Conservation (phyloP, 2,329 filamentous ascomycete genomes). For the Fusarium albosuccineum region DNA sequence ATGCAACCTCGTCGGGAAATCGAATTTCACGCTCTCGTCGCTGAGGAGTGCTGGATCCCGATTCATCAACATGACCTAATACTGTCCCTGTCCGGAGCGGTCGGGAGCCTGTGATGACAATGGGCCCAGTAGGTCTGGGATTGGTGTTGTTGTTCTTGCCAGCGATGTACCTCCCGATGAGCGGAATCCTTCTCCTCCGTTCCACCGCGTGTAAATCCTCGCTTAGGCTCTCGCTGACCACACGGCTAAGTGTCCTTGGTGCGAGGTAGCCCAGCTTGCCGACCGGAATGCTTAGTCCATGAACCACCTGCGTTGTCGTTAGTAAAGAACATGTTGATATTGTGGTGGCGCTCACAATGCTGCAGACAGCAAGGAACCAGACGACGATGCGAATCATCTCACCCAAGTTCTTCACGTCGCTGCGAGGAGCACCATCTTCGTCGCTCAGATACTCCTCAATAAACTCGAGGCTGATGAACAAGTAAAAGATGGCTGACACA, state of each 20-base stretch:
- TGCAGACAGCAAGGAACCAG: slow-evolving; percentile 89
- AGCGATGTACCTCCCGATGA: slow-evolving; percentile 34
- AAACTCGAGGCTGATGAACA: slow-evolving; percentile 85
- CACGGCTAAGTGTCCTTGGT: slow-evolving; percentile 68
- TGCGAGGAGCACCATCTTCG: slow-evolving; percentile 61
- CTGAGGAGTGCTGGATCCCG: slow-evolving; percentile 11
- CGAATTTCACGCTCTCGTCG: slow-evolving; percentile 37
- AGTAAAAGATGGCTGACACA: slow-evolving; percentile 90
- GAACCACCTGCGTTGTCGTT: slow-evolving; percentile 66
- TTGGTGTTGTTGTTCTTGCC: background rate
- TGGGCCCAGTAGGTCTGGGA: slow-evolving; percentile 7
- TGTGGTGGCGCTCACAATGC: slow-evolving; percentile 72
- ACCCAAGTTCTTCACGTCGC: slow-evolving; percentile 64
- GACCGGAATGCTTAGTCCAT: slow-evolving; percentile 84
- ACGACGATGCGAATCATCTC: slow-evolving; percentile 80
- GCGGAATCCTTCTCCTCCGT: slow-evolving; percentile 33
- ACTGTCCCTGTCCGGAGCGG: slow-evolving; percentile 17
- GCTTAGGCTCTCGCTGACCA: slow-evolving; percentile 44
- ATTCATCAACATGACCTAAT: slow-evolving; percentile 1
- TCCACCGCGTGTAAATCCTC: slow-evolving; percentile 21
- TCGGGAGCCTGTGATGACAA: slow-evolving; percentile 27
- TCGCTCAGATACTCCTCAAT: slow-evolving; percentile 64
- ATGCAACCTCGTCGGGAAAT: slow-evolving; percentile 37
- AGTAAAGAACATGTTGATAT: accelerated
- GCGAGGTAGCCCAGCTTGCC: slow-evolving; percentile 75